Percentiles rank a stretch among this genome's conserved stretches.
Evolutionary conservation across 2,329 filamentous ascomycete species (phyloP).

Genomic region (Clathrospora elynae): DNA sequence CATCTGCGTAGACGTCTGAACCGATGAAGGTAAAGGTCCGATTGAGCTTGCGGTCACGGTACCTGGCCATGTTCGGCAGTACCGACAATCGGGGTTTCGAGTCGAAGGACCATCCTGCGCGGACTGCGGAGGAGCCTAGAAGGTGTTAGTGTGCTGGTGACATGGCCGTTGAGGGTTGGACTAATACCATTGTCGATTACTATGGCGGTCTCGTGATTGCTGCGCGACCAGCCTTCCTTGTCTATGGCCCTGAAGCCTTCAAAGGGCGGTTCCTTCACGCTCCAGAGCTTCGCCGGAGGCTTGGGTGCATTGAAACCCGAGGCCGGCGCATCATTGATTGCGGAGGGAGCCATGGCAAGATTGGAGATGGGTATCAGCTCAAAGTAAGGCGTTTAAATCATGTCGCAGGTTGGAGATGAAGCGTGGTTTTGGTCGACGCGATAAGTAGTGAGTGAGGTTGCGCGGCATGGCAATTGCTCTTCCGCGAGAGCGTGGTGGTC

Average conservation of each 20-base stretch:
- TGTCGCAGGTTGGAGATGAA: constrained; percentile 26
- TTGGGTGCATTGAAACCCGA: constrained; percentile 58
- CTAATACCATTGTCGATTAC: constrained; percentile 92
- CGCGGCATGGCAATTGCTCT: constrained; percentile 23
- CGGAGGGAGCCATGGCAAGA: constrained; percentile 44
- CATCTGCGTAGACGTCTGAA: constrained; percentile 91
- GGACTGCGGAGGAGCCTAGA: constrained; percentile 81
- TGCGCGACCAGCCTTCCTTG: constrained; percentile 72
- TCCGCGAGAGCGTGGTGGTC: constrained; percentile 25
- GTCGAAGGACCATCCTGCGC: constrained; percentile 96
- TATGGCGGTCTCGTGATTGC: constrained; percentile 70
- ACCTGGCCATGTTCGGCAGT: constrained; percentile 91
- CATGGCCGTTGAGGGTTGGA: constrained; percentile 3
- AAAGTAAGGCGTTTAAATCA: constrained; percentile 27
- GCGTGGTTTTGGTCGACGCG: constrained; percentile 25
- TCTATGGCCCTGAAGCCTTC: constrained; percentile 63
- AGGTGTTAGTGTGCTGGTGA: constrained; percentile 19
- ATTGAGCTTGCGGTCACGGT: constrained; percentile 89
- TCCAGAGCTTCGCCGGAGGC: constrained; percentile 58
- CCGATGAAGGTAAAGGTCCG: constrained; percentile 93
- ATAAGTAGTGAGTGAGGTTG: constrained; percentile 20
- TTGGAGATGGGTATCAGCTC: constrained; percentile 16
- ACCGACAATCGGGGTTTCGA: constrained; percentile 76
- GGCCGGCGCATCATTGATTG: constrained; percentile 48
- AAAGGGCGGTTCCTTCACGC: constrained; percentile 64